Percentiles rank a stretch among this genome's conserved stretches.
phyloP scores from a whole-genome alignment of 768 basidiomycete genomes.

The Suillus tomentosus region DNA sequence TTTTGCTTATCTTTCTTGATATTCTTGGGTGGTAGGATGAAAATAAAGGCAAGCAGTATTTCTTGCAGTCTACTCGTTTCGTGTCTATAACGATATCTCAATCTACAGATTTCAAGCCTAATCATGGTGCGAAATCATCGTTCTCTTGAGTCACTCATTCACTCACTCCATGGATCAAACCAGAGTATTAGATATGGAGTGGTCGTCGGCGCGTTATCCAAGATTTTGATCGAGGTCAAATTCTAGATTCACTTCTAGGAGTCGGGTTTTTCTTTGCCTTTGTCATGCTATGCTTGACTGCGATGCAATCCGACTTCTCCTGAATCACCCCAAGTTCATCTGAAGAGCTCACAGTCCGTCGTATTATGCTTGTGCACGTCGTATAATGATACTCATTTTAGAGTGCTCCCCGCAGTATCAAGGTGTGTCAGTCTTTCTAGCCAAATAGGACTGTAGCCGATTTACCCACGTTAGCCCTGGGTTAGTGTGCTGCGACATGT shows the following conservation, averaged over 20 bases:
- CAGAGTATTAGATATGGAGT: slow-evolving; percentile 38
- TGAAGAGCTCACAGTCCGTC: slow-evolving; percentile 34
- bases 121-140: slow-evolving; percentile 31
- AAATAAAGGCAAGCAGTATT: background rate
- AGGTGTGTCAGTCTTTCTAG: slow-evolving; percentile 20
- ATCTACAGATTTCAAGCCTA: slow-evolving; percentile 41
- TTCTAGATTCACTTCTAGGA: slow-evolving; percentile 20
- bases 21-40: slow-evolving; percentile 3
- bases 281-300: slow-evolving; percentile 36
- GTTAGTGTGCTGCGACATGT: slow-evolving; percentile 39
- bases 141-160: background rate
- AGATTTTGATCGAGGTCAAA: background rate
- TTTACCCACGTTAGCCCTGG: slow-evolving; percentile 26
- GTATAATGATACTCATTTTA: slow-evolving; percentile 9
- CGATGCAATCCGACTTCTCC: slow-evolving; percentile 37
- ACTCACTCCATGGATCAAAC: slow-evolving; percentile 15
- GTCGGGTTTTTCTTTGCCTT: slow-evolving; percentile 40
- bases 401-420: slow-evolving; percentile 36
- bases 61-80: too few species aligned
- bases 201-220: too few species aligned
- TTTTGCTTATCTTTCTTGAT: slow-evolving; percentile 3
- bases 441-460: background rate
- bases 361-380: background rate
- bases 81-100: slow-evolving; percentile 3
- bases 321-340: slow-evolving; percentile 35